Percentiles rank a stretch among this genome's conserved stretches.
Evolutionary conservation across 805 yeast genomes (phyloP).

Genomic region (Schwanniomyces yamadae): DNA sequence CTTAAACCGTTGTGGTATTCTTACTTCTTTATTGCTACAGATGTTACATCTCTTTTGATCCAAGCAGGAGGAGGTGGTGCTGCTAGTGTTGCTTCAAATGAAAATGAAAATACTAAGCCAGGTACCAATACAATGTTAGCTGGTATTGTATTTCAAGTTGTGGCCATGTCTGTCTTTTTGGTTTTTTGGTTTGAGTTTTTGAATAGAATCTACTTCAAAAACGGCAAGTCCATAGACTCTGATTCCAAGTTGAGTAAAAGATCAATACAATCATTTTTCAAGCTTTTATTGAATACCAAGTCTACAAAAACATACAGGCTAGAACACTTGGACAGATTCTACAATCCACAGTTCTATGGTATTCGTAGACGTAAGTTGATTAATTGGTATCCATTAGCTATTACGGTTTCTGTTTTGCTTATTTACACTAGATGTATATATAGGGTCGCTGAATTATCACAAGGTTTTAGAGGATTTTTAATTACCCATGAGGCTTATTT

Average conservation of each 20-base stretch:
- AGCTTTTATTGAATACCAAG: slow-evolving; percentile 25
- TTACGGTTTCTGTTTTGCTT: slow-evolving; percentile 30
- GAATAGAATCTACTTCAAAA: slow-evolving; percentile 28
- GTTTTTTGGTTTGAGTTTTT: slow-evolving; percentile 38
- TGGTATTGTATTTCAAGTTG: slow-evolving; percentile 38
- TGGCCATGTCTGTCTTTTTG: slow-evolving; percentile 38
- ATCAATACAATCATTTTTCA: slow-evolving; percentile 25
- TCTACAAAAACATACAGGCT: slow-evolving; percentile 21
- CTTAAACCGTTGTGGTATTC: slow-evolving; percentile 45
- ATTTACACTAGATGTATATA: slow-evolving; percentile 38
- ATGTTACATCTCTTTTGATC: slow-evolving; percentile 34
- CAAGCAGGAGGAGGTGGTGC: slow-evolving; percentile 44
- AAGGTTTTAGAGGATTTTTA: slow-evolving; percentile 39
- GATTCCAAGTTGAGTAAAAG: slow-evolving; percentile 18
- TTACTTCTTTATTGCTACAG: slow-evolving; percentile 38
- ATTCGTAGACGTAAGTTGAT: slow-evolving; percentile 28
- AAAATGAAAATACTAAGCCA: slow-evolving; percentile 21
- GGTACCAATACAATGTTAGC: slow-evolving; percentile 40
- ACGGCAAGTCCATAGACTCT: slow-evolving; percentile 9
- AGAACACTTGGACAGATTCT: slow-evolving; percentile 26
- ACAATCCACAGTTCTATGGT: slow-evolving; percentile 24
- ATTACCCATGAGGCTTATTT: slow-evolving; percentile 35
- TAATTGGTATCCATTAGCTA: slow-evolving; percentile 32
- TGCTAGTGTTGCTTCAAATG: slow-evolving; percentile 27
- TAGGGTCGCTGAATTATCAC: slow-evolving; percentile 40